phyloP scores from a whole-genome alignment of 345 rosid species.

The Euphorbia lathyris region DNA sequence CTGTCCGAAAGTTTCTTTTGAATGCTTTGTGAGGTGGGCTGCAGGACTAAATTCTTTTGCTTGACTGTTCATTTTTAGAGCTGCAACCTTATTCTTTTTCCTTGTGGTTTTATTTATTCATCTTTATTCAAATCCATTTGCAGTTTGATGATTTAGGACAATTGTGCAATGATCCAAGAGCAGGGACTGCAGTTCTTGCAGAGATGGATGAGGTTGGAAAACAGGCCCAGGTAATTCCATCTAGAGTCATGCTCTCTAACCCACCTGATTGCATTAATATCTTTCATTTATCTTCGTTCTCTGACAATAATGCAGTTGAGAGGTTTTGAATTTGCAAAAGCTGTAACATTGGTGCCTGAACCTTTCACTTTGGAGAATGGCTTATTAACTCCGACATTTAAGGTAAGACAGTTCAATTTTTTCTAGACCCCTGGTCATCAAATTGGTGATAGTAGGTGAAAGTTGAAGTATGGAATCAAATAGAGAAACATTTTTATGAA shows the following conservation, averaged over 20 bases:
- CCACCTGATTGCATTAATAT: not conserved
- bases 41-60: not conserved
- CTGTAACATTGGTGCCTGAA: constrained; percentile 74
- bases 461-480: not conserved
- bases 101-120: not conserved
- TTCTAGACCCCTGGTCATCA: not conserved
- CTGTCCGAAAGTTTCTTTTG: not conserved
- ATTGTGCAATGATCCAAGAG: constrained; percentile 63
- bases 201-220: constrained; percentile 69
- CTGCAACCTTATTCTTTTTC: too few species aligned
- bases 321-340: constrained; percentile 48
- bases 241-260: not conserved
- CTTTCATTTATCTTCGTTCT: not conserved
- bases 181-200: constrained; percentile 56
- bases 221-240: constrained; percentile 57
- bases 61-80: too few species aligned
- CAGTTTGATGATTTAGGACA: constrained; percentile 63
- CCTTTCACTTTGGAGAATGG: constrained; percentile 77
- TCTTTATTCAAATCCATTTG: constrained; percentile 14
- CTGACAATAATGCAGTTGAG: constrained; percentile 20
- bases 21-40: not conserved
- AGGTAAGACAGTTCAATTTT: constrained; percentile 37
- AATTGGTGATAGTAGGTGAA: not conserved
- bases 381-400: constrained; percentile 82
- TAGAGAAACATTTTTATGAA: not conserved